These are phyloP conservation scores for Nannizzia gypsea DNA, from an alignment of 2,329 filamentous ascomycete species.

Conservation along the genomic window DNA sequence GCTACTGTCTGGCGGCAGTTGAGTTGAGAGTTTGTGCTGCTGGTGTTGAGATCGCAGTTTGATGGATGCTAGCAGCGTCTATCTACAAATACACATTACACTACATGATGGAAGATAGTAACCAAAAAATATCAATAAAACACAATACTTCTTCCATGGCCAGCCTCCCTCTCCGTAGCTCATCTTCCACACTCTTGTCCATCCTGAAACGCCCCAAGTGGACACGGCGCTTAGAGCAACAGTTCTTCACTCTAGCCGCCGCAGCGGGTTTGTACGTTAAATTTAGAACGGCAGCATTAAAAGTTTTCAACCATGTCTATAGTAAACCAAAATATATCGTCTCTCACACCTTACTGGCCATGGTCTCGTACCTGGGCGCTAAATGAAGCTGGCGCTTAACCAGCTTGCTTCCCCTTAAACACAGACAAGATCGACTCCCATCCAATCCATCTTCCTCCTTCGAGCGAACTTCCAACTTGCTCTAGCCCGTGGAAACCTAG, in stretches of 20 bases:
- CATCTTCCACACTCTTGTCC: background rate
- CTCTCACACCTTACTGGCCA: background rate
- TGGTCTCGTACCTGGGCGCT: background rate
- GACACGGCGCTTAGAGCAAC: background rate
- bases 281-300: background rate
- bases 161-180: no score
- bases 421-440: background rate
- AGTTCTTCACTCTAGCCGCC: background rate
- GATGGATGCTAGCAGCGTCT: background rate
- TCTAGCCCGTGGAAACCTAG: background rate
- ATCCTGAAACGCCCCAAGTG: background rate
- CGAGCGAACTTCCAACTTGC: background rate
- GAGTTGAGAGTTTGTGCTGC: background rate
- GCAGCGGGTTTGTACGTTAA: background rate
- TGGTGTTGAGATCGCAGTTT: background rate
- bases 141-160: background rate
- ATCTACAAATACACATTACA: background rate
- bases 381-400: slow-evolving; percentile 2
- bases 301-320: background rate
- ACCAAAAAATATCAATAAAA: background rate
- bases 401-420: background rate
- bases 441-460: background rate
- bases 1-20: background rate
- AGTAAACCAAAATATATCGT: background rate
- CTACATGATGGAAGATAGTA: background rate